phyloP scores from a whole-genome alignment of 2,329 filamentous ascomycete species.

The Zymoseptoria passerinii region DNA sequence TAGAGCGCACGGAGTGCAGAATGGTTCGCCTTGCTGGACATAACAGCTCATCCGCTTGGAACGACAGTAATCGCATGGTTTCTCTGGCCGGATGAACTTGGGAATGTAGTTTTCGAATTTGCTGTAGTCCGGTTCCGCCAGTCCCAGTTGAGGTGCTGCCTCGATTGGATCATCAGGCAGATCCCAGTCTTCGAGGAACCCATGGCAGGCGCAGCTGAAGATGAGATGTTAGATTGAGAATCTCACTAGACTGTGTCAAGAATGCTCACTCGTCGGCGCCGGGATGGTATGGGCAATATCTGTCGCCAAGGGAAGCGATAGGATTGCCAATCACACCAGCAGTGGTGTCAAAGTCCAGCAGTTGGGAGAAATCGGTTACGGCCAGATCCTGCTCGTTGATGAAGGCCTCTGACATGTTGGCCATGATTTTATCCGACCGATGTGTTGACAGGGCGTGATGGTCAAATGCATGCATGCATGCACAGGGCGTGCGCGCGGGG shows the following conservation, averaged over 20 bases:
- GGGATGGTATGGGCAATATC: conserved; percentile 11
- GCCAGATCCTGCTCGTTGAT: conserved; percentile 10
- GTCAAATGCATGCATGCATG: neutral
- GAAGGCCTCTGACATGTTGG: conserved; percentile 10
- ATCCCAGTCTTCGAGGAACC: conserved; percentile 15
- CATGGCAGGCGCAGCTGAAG: conserved; percentile 11
- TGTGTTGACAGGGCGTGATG: neutral
- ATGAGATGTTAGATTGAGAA: neutral
- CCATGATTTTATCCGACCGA: conserved; percentile 6
- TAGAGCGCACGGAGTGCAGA: conserved; percentile 41
- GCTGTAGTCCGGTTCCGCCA: conserved; percentile 28
- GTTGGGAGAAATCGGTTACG: conserved; percentile 8
- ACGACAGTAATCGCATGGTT: conserved; percentile 42
- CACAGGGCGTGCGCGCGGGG: neutral
- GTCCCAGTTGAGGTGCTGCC: conserved; percentile 1
- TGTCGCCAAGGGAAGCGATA: conserved; percentile 2
- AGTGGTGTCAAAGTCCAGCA: conserved; percentile 6
- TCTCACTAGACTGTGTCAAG: neutral
- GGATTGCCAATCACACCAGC: conserved; percentile 3
- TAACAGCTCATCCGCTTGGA: conserved; percentile 42
- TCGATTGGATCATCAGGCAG: conserved; percentile 3
- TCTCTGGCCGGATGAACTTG: conserved; percentile 37
- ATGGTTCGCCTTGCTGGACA: conserved; percentile 31
- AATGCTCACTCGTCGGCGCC: conserved; percentile 12
- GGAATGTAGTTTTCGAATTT: conserved; percentile 41